Conservation (phyloP, 176 grass and related monocot species). For the Rhynchospora pubera region DNA sequence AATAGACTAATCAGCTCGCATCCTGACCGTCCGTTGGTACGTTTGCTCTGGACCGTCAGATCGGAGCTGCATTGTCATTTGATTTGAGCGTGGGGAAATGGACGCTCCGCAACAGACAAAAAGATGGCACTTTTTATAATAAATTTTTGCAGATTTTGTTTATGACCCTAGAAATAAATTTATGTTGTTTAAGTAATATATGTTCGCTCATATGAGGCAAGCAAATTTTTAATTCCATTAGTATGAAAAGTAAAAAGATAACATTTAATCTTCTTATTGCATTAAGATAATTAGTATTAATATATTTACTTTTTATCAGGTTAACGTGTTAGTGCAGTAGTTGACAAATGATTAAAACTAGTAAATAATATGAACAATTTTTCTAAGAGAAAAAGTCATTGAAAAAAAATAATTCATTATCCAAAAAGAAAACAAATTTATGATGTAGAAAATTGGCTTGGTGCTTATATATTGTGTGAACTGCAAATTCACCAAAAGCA, state of each 20-base stretch:
- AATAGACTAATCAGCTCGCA: constrained; percentile 18
- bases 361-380: too few relatives aligned
- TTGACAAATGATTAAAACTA: neutral
- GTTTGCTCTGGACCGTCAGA: neutral
- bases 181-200: too few relatives aligned
- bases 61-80: neutral
- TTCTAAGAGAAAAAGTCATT: too few relatives aligned
- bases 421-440: too few relatives aligned
- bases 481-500: too few relatives aligned
- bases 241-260: neutral
- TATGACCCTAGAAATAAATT: neutral
- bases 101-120: constrained; percentile 23
- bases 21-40: constrained; percentile 11
- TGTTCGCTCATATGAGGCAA: neutral
- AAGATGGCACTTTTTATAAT: constrained; percentile 2
- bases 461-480: too few relatives aligned
- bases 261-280: neutral
- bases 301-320: neutral
- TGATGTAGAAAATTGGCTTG: too few relatives aligned
- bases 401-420: too few relatives aligned
- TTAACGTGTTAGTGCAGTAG: neutral
- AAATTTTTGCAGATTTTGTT: neutral
- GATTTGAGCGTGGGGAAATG: neutral
- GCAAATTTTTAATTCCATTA: neutral
- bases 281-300: neutral